phyloP scores from a whole-genome alignment of 495 filamentous ascomycete species.

The Neurospora sp. region DNA sequence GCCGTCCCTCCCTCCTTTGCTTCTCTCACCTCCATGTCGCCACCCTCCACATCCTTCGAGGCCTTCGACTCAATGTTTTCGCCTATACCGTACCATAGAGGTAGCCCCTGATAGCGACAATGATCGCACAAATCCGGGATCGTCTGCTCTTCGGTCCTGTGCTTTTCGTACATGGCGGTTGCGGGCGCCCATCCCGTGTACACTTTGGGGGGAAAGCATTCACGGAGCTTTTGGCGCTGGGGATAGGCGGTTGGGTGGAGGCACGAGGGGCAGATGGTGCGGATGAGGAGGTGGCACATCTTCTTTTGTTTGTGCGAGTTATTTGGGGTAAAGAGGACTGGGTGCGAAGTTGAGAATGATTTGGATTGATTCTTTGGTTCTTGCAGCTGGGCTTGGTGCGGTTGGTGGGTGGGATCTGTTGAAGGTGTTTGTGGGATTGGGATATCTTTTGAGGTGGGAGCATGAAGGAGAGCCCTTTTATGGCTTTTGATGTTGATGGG shows the following conservation, averaged over 20 bases:
- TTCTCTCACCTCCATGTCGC: too few species aligned
- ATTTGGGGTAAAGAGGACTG: too few species aligned
- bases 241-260: not conserved
- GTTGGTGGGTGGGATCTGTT: too few species aligned
- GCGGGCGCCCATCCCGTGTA: not conserved
- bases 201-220: not conserved
- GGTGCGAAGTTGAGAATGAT: too few species aligned
- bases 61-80: not conserved
- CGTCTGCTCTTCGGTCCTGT: not conserved
- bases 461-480: too few species aligned
- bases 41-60: not conserved
- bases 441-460: too few species aligned
- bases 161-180: not conserved
- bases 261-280: too few species aligned
- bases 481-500: too few species aligned
- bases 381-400: too few species aligned
- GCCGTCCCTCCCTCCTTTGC: not conserved
- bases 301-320: too few species aligned
- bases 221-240: not conserved
- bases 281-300: not conserved
- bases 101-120: not conserved
- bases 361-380: too few species aligned
- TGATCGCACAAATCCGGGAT: not conserved
- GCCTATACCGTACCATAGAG: not conserved
- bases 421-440: too few species aligned